phyloP scores from a whole-genome alignment of 441 rosid species.

The Dalechampia spathulata region DNA sequence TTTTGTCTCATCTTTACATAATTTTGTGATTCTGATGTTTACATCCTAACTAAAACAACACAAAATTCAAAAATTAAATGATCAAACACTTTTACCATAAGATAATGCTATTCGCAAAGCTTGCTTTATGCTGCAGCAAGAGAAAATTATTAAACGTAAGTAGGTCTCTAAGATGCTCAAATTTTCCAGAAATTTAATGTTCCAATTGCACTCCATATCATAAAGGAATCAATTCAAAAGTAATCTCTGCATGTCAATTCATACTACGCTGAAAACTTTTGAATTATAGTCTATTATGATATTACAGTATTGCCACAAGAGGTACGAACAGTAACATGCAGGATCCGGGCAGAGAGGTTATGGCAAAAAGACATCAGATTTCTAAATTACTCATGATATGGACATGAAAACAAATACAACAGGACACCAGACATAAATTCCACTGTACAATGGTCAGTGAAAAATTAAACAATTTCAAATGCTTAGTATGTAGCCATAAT shows the following conservation, averaged over 20 bases:
- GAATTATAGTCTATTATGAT: too few relatives aligned
- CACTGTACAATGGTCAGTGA: neutral
- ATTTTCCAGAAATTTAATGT: neutral
- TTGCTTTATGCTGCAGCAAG: neutral
- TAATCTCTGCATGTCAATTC: neutral
- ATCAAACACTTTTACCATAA: neutral
- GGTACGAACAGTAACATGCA: too few relatives aligned
- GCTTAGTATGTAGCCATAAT: constrained; percentile 11
- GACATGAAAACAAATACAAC: constrained; percentile 12
- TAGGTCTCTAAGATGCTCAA: constrained; percentile 1
- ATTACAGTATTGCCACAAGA: too few relatives aligned
- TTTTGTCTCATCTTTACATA: constrained; percentile 20
- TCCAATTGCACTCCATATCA: neutral
- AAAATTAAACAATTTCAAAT: constrained; percentile 9
- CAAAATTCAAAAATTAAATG: constrained; percentile 12
- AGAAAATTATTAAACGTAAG: neutral
- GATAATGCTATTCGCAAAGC: neutral
- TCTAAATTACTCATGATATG: too few relatives aligned
- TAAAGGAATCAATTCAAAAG: neutral
- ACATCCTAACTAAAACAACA: constrained; percentile 27
- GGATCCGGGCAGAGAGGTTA: too few relatives aligned
- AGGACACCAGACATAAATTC: constrained; percentile 25
- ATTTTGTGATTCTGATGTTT: constrained; percentile 22
- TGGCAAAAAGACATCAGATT: too few relatives aligned
- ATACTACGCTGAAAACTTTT: too few relatives aligned